Evolutionary conservation across 768 basidiomycete genomes (phyloP).

Genomic region (Leccinum arenicola): DNA sequence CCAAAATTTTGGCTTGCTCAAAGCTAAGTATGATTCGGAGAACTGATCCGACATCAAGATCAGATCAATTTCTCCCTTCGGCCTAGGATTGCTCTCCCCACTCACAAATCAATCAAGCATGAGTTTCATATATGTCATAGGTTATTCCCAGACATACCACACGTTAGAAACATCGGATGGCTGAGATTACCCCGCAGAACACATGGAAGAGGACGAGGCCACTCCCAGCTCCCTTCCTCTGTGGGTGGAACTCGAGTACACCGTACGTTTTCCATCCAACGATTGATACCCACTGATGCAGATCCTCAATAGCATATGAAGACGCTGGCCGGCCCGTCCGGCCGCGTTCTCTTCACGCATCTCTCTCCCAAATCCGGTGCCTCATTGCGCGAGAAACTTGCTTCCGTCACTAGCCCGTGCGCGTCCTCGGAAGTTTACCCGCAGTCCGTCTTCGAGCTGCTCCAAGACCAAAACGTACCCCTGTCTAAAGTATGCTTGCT

Average conservation of each 20-base stretch:
- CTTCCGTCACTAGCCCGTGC: slow-evolving; percentile 8
- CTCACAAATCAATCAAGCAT: slow-evolving; percentile 26
- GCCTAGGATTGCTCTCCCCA: neutral
- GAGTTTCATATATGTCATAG: slow-evolving; percentile 56
- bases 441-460: slow-evolving; percentile 16
- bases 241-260: slow-evolving; percentile 94
- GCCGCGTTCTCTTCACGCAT: slow-evolving; percentile 79
- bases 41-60: neutral
- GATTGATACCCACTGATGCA: neutral
- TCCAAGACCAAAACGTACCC: slow-evolving; percentile 26
- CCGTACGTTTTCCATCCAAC: slow-evolving; percentile 42
- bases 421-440: slow-evolving; percentile 28
- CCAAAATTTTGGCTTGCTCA: neutral
- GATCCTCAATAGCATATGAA: slow-evolving; percentile 70
- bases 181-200: slow-evolving; percentile 47
- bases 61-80: neutral
- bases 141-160: slow-evolving; percentile 29
- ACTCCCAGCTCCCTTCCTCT: slow-evolving; percentile 67
- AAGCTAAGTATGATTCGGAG: neutral
- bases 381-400: slow-evolving; percentile 41
- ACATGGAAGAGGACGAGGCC: slow-evolving; percentile 93
- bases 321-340: slow-evolving; percentile 60
- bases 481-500: slow-evolving; percentile 79
- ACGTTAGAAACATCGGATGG: neutral
- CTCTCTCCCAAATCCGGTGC: slow-evolving; percentile 69